Evolutionary conservation across 2,329 filamentous ascomycete species (phyloP), one percentile per base, ranked within the genome.

Genomic region (Botryosphaeria dothidea): DNA sequence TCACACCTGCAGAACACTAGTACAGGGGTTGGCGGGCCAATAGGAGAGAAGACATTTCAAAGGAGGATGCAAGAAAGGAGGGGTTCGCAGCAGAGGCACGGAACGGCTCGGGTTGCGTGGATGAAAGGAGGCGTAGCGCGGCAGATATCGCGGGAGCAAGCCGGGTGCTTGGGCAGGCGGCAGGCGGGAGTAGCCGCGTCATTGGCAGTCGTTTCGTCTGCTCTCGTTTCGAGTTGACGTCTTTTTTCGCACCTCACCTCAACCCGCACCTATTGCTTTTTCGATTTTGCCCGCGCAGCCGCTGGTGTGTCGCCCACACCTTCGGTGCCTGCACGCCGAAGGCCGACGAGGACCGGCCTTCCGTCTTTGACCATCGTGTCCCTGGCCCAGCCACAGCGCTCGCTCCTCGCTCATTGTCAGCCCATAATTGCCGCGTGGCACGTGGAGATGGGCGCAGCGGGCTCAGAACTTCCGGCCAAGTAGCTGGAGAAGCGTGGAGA

Each of bases 51-150:
- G 27, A 19, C 27, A 46, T 60, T 60, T 46, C 38, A 60, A 60
- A 60, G 56, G 27, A 34, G 56, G 56, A 23, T 60, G 56, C 38
- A 60, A 15, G 25, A 15, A 60, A n/a, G 56, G 56, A 58, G 54
- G 27, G 54, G 36, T 45, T 27, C n/a, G 54, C 54, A 58, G 54
- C 54, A 19, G 41, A 45, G 25, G 19, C 25, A 27, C 56, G 38
- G 56, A 60, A 34, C 41, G 38, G 41, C 56, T 15, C 56, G 56
- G 56, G 56, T 31, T 45, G 34, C 38, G 23, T 31, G 56, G 41
- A 38, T 38, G 41, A 46, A 46, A 17, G 56, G 54, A 43, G 23
- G 15, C 36, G 23, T 29, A 23, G 4, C 9, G 34, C 54, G 54
- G 56, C 56, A 46, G 25, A 21, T 46, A 7, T 29, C 27, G 54